phyloP scores from a whole-genome alignment of 2,329 filamentous ascomycete genomes.

The Fusarium sacchari region DNA sequence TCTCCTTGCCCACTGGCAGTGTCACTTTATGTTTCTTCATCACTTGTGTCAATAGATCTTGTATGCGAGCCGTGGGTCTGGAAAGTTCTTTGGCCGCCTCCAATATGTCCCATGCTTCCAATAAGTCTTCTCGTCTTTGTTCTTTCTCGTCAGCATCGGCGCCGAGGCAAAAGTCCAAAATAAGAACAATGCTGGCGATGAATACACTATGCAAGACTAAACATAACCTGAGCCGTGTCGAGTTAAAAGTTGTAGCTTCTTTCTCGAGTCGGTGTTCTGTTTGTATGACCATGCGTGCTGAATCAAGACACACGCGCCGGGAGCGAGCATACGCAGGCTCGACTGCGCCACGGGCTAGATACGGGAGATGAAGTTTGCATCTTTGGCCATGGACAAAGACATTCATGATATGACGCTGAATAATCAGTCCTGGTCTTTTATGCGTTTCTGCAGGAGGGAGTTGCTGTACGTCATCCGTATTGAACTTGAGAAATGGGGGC shows the following conservation, averaged over 20 bases:
- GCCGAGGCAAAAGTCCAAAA: slow-evolving; percentile 48
- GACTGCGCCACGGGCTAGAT: slow-evolving; percentile 47
- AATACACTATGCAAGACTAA: slow-evolving; percentile 49
- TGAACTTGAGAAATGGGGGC: slow-evolving; percentile 45
- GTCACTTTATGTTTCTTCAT: slow-evolving; percentile 47
- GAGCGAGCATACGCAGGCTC: slow-evolving; percentile 49
- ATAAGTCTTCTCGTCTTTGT: slow-evolving; percentile 41
- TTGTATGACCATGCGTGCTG: slow-evolving; percentile 47
- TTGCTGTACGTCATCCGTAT: slow-evolving; percentile 23
- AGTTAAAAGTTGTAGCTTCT: slow-evolving; percentile 42
- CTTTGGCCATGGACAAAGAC: slow-evolving; percentile 48
- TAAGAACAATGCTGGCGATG: slow-evolving; percentile 48
- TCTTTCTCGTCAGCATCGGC: slow-evolving; percentile 37
- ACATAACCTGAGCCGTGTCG: slow-evolving; percentile 44
- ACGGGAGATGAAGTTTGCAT: slow-evolving; percentile 51
- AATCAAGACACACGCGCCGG: slow-evolving; percentile 45
- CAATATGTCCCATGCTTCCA: slow-evolving; percentile 48
- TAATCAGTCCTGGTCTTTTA: slow-evolving; percentile 37
- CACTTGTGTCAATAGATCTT: slow-evolving; percentile 46
- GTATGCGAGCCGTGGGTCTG: slow-evolving; percentile 43
- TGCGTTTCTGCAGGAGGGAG: slow-evolving; percentile 39
- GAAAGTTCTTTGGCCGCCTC: slow-evolving; percentile 47
- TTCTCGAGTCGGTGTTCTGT: slow-evolving; percentile 44
- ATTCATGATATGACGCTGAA: slow-evolving; percentile 49
- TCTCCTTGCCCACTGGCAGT: slow-evolving; percentile 17